Conservation (phyloP, 768 basidiomycete genomes). For the Leccinum disarticulatum region DNA sequence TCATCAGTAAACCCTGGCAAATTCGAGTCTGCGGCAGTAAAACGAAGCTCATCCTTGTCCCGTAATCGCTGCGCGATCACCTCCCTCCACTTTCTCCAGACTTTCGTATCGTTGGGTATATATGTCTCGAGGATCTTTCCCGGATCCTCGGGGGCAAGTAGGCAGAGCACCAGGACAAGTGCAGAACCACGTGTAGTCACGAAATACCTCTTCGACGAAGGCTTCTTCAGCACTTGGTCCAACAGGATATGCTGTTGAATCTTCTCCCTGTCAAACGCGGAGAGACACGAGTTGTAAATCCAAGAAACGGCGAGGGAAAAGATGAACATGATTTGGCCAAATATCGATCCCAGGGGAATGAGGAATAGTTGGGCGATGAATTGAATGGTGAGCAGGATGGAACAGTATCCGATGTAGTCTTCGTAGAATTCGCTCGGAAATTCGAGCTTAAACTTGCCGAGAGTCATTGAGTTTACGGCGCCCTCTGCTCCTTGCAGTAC, state of each 20-base stretch:
- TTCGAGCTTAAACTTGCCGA: slow-evolving; percentile 15
- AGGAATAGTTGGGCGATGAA: slow-evolving; percentile 30
- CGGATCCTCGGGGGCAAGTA: slow-evolving; percentile 7
- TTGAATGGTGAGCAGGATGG: slow-evolving; percentile 24
- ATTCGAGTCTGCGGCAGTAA: slow-evolving; percentile 3
- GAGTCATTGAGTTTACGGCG: slow-evolving; percentile 27
- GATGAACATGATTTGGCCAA: slow-evolving; percentile 33
- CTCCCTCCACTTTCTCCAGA: slow-evolving; percentile 9
- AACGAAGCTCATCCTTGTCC: neutral
- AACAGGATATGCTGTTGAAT: slow-evolving; percentile 14
- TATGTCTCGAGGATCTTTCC: slow-evolving; percentile 10
- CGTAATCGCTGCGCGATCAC: neutral
- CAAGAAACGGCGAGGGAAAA: slow-evolving; percentile 26
- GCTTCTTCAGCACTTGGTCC: neutral
- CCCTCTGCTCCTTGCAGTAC: slow-evolving; percentile 10
- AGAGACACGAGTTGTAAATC: slow-evolving; percentile 28
- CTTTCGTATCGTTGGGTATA: slow-evolving; percentile 11
- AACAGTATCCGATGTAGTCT: slow-evolving; percentile 11
- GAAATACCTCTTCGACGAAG: slow-evolving; percentile 1
- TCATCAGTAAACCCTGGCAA: neutral
- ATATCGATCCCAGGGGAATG: slow-evolving; percentile 27
- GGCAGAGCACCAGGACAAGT: slow-evolving; percentile 6
- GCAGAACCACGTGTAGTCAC: slow-evolving; percentile 7
- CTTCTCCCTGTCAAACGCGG: slow-evolving; percentile 32
- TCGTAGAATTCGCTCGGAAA: slow-evolving; percentile 3